A percentile compares a stretch with the other conserved stretches of the same genome.
Evolutionary conservation across 1,284 basidiomycete species (phyloP).

Genomic region (Cryptococcus wingfieldii): DNA sequence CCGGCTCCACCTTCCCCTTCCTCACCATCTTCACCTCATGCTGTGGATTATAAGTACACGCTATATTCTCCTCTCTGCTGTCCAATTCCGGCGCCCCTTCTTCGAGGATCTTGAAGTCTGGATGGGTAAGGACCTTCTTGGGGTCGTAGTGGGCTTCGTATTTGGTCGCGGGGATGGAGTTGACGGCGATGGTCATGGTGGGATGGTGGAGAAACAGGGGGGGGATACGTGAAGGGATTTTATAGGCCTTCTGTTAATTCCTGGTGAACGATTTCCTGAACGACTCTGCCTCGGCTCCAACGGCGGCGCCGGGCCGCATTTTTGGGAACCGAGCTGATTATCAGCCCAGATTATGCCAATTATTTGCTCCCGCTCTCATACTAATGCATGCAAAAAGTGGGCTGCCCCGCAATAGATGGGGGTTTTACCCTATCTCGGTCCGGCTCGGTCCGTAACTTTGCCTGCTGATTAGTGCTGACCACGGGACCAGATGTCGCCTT

Average conservation of each 20-base stretch:
- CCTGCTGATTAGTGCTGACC: too few species aligned
- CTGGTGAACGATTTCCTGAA: not conserved
- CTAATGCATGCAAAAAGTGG: too few species aligned
- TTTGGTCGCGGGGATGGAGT: conserved; percentile 2
- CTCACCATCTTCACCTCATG: conserved; percentile 49
- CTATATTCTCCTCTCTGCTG: conserved; percentile 36
- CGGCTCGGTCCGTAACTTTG: too few species aligned
- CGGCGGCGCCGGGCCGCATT: too few species aligned
- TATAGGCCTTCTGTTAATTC: not conserved
- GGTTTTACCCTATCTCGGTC: too few species aligned
- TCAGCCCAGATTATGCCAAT: too few species aligned
- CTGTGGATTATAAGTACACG: conserved; percentile 47
- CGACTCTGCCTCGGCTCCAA: too few species aligned
- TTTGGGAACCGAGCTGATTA: too few species aligned
- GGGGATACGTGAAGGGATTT: too few species aligned
- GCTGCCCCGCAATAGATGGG: too few species aligned
- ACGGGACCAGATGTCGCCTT: too few species aligned
- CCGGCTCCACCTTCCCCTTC: conserved; percentile 44
- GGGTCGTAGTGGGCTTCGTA: conserved; percentile 43
- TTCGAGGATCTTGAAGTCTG: conserved; percentile 39
- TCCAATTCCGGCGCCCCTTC: conserved; percentile 25
- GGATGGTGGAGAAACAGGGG: not conserved
- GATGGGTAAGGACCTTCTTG: conserved; percentile 33
- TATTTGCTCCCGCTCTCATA: too few species aligned
- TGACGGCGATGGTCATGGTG: conserved; percentile 8